phyloP scores from a whole-genome alignment of 495 filamentous ascomycete species.

The Xylaria flabelliformis region DNA sequence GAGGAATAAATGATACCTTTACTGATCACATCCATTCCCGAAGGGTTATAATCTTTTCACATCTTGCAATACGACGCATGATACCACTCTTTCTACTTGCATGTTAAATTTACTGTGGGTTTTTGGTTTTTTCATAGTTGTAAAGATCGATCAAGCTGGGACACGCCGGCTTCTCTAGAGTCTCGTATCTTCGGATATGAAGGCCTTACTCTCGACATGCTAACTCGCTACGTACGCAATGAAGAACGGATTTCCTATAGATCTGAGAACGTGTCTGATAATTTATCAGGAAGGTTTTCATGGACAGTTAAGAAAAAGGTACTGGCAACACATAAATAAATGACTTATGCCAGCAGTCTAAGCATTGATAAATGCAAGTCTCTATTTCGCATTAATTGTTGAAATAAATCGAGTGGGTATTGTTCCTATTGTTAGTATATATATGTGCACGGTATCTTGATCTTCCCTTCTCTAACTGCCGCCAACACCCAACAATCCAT shows the following conservation, averaged over 20 bases:
- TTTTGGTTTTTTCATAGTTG: background rate
- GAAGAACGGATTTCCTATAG: no score
- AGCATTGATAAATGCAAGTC: background rate
- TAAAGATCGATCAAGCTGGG: background rate
- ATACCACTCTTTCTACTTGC: background rate
- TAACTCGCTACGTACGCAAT: background rate
- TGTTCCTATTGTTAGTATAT: background rate
- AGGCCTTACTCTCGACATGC: background rate
- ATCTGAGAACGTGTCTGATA: no score
- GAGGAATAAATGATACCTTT: background rate
- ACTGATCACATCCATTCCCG: background rate
- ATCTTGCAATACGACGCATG: background rate
- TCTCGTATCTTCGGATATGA: background rate
- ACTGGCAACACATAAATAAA: background rate
- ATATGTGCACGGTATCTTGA: background rate
- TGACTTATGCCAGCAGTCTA: background rate
- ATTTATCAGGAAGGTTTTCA: background rate
- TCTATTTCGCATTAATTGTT: background rate
- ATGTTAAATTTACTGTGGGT: background rate
- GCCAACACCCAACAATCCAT: background rate
- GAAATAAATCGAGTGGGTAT: constrained; percentile 5
- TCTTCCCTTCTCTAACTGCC: background rate
- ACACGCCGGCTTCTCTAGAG: no score
- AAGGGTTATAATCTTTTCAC: background rate
- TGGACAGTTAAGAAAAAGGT: background rate